A percentile compares a stretch with the other conserved stretches of the same genome.
These are phyloP conservation scores for Naumovozyma baii DNA, from an alignment of 805 yeast genomes.

Conservation along the genomic window DNA sequence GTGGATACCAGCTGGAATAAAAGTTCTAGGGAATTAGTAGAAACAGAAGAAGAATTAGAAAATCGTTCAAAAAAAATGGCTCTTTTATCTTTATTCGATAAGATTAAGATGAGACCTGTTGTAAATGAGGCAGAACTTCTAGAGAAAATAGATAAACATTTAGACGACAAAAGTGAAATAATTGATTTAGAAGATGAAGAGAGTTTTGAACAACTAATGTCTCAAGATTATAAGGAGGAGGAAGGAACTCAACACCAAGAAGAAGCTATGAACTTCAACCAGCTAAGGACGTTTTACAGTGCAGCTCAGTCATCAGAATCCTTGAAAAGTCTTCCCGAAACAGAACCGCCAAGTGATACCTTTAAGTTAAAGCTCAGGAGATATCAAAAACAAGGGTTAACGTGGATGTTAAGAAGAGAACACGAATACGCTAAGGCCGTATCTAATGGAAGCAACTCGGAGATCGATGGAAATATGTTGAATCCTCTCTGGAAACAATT, in stretches of 20 bases:
- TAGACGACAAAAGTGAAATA: slow-evolving; percentile 19
- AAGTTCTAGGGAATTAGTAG: slow-evolving; percentile 27
- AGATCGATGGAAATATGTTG: slow-evolving; percentile 43
- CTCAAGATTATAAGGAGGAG: slow-evolving; percentile 4
- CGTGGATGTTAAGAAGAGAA: slow-evolving; percentile 86
- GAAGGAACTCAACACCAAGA: slow-evolving; percentile 16
- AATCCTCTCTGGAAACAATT: slow-evolving; percentile 83
- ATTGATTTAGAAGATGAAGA: slow-evolving; percentile 32
- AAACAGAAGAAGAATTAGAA: slow-evolving; percentile 44
- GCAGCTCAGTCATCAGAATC: slow-evolving; percentile 58
- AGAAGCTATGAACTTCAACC: slow-evolving; percentile 53
- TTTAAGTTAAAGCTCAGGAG: slow-evolving; percentile 54
- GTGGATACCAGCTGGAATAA: slow-evolving; percentile 5
- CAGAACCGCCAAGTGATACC: slow-evolving; percentile 40
- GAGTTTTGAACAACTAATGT: slow-evolving; percentile 10
- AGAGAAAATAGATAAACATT: slow-evolving; percentile 3
- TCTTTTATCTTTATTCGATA: slow-evolving; percentile 45
- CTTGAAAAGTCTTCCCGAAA: slow-evolving; percentile 49
- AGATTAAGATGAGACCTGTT: slow-evolving; percentile 29
- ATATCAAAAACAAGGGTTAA: slow-evolving; percentile 76
- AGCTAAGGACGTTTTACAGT: slow-evolving; percentile 63
- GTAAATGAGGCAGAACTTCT: slow-evolving; percentile 11
- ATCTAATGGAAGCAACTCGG: slow-evolving; percentile 22
- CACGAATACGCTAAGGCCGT: slow-evolving; percentile 38
- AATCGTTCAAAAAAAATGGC: slow-evolving; percentile 47